Base-by-base conservation (phyloP, 192 early-diverging fungal species). In the Blastocladiella britannica region DNA sequence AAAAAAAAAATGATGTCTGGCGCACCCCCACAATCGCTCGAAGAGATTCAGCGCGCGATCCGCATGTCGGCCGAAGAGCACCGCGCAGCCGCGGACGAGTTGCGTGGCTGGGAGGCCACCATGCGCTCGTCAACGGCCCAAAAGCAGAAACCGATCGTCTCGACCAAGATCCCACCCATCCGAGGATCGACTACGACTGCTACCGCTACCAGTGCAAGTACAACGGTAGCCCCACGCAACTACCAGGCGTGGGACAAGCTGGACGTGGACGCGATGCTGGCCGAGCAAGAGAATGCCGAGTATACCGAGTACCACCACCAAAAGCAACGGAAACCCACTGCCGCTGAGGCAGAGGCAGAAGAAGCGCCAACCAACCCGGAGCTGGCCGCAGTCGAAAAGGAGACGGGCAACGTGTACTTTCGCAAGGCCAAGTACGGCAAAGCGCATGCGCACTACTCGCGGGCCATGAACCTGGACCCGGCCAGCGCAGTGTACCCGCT, bases 371-470 rank as follows among this genome's bases (percentile, higher is more conserved):
- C 15, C 37, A 47, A 47, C 37, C 37, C 37, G 37, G 37, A 47
- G 15, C 37, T 47, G 15, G 37, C 37, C 37, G n/a, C 12, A 20
- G n/a, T 47, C n/a, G 37, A 47, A 47, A 91, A 91, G 69, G 71
- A 67, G 9, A 68, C 79, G 43, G 91, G 91, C 28, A 95, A 91
- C 63, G 72, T 62, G 25, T 79, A 79, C 57, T 86, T 84, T 69
- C 85, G 84, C 62, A 70, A 77, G 54, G 79, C 76, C 29, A 65
- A 83, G 4, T 76, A 82, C 53, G 29, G 65, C 0, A 56, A 53
- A 6, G 89, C 92, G 9, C 31, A 72, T 37, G 69, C 64, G 55
- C 88, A 91, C 66, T 95, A 93, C 65, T 69, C 76, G 5, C 68
- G 70, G 29, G 76, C 76, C 52, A 79, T 91, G 53, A 61, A 70